A percentile compares a stretch with the other conserved stretches of the same genome.
Evolutionary conservation across 225 moss, liverwort and hornwort species (phyloP).

Genomic region (Marchantia paleacea): DNA sequence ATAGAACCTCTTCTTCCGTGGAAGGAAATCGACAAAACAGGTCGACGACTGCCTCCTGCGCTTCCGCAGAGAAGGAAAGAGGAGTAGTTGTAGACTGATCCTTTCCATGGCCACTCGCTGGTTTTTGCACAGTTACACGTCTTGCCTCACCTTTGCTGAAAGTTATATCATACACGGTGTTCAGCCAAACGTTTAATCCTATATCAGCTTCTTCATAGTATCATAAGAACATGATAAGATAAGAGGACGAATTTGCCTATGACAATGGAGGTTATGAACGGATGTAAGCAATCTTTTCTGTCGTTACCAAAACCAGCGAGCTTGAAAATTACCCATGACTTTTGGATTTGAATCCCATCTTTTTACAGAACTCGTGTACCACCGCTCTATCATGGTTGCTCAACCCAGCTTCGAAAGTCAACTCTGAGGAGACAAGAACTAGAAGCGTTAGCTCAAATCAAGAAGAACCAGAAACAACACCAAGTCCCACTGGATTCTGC

Average conservation of each 20-base stretch:
- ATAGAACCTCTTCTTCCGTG: conserved; percentile 67
- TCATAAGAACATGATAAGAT: neutral
- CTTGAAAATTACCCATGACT: conserved; percentile 69
- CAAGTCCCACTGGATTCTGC: neutral
- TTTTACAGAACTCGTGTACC: conserved; percentile 92
- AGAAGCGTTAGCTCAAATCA: neutral
- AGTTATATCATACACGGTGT: conserved; percentile 4
- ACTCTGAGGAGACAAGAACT: conserved; percentile 44
- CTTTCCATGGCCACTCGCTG: conserved; percentile 40
- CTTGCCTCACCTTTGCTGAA: conserved; percentile 76
- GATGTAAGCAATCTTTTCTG: too few species aligned
- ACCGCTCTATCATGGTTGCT: conserved; percentile 99
- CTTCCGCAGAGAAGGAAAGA: conserved; percentile 66
- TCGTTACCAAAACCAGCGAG: too few species aligned
- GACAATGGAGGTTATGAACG: too few species aligned
- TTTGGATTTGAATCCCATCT: conserved; percentile 96
- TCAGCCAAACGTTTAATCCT: neutral
- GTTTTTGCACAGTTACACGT: conserved; percentile 70
- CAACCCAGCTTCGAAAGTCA: conserved; percentile 81
- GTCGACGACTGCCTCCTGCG: conserved; percentile 65
- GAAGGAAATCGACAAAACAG: conserved; percentile 71
- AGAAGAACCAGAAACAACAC: neutral
- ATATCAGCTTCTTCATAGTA: neutral
- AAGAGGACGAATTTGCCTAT: neutral
- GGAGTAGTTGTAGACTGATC: conserved; percentile 47